Evolutionary conservation across 495 filamentous ascomycete species (phyloP).

Genomic region (Penicillium dipodomyicola): DNA sequence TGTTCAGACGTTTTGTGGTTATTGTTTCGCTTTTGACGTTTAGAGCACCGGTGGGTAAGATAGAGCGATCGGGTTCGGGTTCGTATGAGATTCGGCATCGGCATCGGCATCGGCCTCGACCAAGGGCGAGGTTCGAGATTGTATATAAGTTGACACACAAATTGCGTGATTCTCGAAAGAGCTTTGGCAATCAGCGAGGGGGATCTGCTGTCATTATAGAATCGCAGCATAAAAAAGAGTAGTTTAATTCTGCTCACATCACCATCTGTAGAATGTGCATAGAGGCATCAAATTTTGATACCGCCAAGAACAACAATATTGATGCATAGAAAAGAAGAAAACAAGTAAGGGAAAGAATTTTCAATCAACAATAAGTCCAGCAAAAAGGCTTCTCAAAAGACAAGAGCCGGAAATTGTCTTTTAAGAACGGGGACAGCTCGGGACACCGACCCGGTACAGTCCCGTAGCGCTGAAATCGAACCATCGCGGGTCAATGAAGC

Average conservation of each 20-base stretch:
- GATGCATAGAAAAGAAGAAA: neutral
- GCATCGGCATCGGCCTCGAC: slow-evolving; percentile 8
- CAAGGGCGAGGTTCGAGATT: slow-evolving; percentile 3
- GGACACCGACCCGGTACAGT: slow-evolving; percentile 17
- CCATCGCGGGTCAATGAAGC: neutral
- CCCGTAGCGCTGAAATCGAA: slow-evolving; percentile 11
- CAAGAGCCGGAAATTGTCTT: slow-evolving; percentile 14
- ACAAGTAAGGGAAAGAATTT: neutral
- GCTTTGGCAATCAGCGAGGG: neutral
- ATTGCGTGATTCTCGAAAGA: neutral
- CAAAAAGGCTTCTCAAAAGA: slow-evolving; percentile 13
- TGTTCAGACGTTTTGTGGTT: neutral
- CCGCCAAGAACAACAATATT: neutral
- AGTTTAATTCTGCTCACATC: neutral
- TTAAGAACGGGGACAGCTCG: slow-evolving; percentile 16
- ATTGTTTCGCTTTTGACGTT: neutral
- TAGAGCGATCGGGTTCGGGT: slow-evolving; percentile 11
- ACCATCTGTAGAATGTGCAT: neutral
- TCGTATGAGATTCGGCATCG: slow-evolving; percentile 11
- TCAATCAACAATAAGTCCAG: neutral
- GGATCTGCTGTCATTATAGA: neutral
- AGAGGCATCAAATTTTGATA: neutral
- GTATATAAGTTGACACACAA: slow-evolving; percentile 15
- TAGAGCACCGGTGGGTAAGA: neutral
- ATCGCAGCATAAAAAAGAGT: neutral